A percentile compares a stretch with the other conserved stretches of the same genome.
phyloP scores from a whole-genome alignment of 2,329 filamentous ascomycete species.

The Arachnomyces sp. region DNA sequence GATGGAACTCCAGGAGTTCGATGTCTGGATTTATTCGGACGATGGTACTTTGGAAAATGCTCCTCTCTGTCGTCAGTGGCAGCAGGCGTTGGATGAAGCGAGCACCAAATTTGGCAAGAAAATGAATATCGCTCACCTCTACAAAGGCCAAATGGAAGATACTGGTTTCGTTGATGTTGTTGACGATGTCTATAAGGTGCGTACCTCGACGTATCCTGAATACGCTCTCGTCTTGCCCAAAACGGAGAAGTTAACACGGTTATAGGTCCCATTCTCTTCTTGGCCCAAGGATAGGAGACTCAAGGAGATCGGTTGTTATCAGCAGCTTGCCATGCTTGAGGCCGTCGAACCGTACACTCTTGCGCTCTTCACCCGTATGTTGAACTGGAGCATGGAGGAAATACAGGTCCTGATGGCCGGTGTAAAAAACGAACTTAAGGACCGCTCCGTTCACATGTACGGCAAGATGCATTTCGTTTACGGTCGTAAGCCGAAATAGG shows the following conservation, averaged over 20 bases:
- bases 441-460: conserved; percentile 15
- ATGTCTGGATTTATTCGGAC: conserved; percentile 20
- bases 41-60: conserved; percentile 22
- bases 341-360: conserved; percentile 19
- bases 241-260: background rate
- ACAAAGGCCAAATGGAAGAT: conserved; percentile 20
- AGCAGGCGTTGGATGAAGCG: conserved; percentile 19
- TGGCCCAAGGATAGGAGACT: conserved; percentile 23
- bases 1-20: conserved; percentile 29
- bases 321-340: conserved; percentile 14
- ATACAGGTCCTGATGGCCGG: conserved; percentile 15
- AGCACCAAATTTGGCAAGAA: conserved; percentile 27
- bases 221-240: background rate
- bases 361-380: conserved; percentile 15
- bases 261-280: conserved; percentile 21
- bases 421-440: conserved; percentile 14
- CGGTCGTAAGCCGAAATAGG: conserved; percentile 11
- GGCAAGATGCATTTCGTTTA: conserved; percentile 15
- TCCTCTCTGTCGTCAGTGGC: conserved; percentile 18
- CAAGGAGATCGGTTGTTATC: conserved; percentile 34
- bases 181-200: conserved; percentile 29
- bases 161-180: conserved; percentile 23
- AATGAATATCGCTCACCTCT: conserved; percentile 25
- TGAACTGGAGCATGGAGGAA: conserved; percentile 19
- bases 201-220: background rate